These are phyloP conservation scores for Coelastrella sp. DNA, from an alignment of 139 green algal species.

Conservation along the genomic window DNA sequence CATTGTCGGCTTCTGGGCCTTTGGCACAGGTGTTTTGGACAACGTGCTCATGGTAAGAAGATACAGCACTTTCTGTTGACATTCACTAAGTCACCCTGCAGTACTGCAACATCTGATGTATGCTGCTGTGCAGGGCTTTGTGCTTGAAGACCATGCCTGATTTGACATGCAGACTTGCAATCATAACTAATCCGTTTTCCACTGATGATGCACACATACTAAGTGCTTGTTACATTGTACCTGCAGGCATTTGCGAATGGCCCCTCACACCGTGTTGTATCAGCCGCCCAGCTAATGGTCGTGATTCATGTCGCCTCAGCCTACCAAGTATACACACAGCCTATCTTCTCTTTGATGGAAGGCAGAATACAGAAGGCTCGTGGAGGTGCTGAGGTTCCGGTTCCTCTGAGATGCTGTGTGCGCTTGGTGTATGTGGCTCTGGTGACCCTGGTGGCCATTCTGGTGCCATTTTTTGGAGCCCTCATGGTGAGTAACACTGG, in stretches of 20 bases:
- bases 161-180: no score
- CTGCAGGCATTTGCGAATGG: not conserved
- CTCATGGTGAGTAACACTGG: slow-evolving; percentile 15
- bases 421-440: not conserved
- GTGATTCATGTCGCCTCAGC: slow-evolving; percentile 21
- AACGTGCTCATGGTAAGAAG: slow-evolving; percentile 17
- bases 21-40: slow-evolving; percentile 6
- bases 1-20: slow-evolving; percentile 15
- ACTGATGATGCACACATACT: no score
- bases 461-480: slow-evolving; percentile 22
- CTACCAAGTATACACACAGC: slow-evolving; percentile 36
- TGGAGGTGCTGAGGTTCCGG: not conserved
- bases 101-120: no score
- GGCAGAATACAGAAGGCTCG: not conserved
- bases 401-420: not conserved
- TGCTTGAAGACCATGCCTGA: no score
- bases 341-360: slow-evolving; percentile 10
- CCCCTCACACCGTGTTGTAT: slow-evolving; percentile 4
- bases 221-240: not conserved
- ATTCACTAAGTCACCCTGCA: no score
- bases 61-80: no score
- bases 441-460: not conserved
- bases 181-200: no score
- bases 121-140: no score
- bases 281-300: slow-evolving; percentile 4